Evolutionary conservation across 768 basidiomycete genomes (phyloP), one percentile per base, ranked within the genome.

Genomic region (Podaxis pistillaris): DNA sequence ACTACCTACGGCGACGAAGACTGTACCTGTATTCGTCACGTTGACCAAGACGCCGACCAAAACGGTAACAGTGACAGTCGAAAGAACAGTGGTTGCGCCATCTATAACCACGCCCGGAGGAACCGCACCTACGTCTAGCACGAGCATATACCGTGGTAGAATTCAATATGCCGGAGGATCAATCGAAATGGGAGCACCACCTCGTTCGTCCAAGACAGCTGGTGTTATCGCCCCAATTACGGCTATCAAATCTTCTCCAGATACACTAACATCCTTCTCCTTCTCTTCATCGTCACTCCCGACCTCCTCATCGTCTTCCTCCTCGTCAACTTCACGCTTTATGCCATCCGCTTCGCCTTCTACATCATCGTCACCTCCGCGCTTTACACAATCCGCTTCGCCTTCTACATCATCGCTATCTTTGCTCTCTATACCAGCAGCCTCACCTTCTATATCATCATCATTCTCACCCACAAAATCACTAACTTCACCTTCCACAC

Each of bases 161-260:
- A 40, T 6, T 36, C 47, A n/a, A 19, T n/a, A 50, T 36, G 15
- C 24, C 11, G 11, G 51, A 30, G 36, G 24, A n/a, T n/a, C 44
- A 17, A 46, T 5, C 15, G 17, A 17, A 46, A 22, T 4, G 17
- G 44, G 44, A 46, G 0, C 15, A 17, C 19, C 44, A 19, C 19
- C 1, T n/a, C 7, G 44, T 46, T 19, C 44, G 44, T n/a, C 44
- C 44, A 1, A 17, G 44, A 46, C n/a, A 44, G 15, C 8, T n/a
- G 4, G 8, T n/a, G 19, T 8, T n/a, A 46, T 19, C 17, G 44
- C 17, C 19, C 19, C n/a, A 8, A 46, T 46, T 46, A 17, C 44
- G 17, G 1, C 13, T 8, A 46, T 46, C 15, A 7, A 46, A 17
- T 17, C 44, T 8, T 58, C 65, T 66, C 53, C 67, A 61, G 30